Conservation (phyloP, 305 asterid genomes). For the Ilex paraguariensis region DNA sequence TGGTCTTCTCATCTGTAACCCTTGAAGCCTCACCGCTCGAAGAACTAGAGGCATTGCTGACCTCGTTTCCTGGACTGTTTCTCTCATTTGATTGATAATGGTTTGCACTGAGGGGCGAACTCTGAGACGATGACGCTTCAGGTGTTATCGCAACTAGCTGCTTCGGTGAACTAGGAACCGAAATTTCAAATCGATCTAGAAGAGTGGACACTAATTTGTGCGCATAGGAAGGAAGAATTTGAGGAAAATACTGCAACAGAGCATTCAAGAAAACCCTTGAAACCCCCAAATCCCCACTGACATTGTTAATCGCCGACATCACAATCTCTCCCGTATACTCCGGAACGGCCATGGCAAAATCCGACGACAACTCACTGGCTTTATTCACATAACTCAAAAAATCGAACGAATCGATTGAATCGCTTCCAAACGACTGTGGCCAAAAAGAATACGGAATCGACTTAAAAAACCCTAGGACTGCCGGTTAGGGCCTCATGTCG, state of each 20-base stretch:
- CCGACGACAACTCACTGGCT: constrained; percentile 59
- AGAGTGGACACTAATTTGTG: constrained; percentile 55
- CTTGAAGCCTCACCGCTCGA: constrained; percentile 30
- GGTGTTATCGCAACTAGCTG: constrained; percentile 35
- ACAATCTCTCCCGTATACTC: constrained; percentile 75
- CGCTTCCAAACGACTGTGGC: constrained; percentile 78
- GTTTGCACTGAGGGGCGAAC: constrained; percentile 52
- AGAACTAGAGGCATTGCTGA: constrained; percentile 35
- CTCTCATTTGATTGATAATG: constrained; percentile 32
- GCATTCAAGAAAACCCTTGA: constrained; percentile 54
- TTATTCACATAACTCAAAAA: constrained; percentile 50
- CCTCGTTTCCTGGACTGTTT: constrained; percentile 27
- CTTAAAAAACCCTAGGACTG: constrained; percentile 70
- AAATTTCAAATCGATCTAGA: too few species aligned
- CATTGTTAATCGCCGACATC: constrained; percentile 42
- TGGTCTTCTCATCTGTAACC: constrained; percentile 11
- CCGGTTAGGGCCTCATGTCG: constrained; percentile 61
- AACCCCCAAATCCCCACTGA: constrained; percentile 30
- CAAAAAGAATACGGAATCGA: constrained; percentile 85
- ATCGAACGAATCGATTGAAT: constrained; percentile 63
- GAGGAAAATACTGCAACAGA: constrained; percentile 83
- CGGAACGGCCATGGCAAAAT: constrained; percentile 63
- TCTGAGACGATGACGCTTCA: constrained; percentile 50
- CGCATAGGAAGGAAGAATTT: constrained; percentile 64
- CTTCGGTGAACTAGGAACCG: constrained; percentile 49